Base-by-base conservation (phyloP, 306 rosid genomes). In the Castanea crenata region DNA sequence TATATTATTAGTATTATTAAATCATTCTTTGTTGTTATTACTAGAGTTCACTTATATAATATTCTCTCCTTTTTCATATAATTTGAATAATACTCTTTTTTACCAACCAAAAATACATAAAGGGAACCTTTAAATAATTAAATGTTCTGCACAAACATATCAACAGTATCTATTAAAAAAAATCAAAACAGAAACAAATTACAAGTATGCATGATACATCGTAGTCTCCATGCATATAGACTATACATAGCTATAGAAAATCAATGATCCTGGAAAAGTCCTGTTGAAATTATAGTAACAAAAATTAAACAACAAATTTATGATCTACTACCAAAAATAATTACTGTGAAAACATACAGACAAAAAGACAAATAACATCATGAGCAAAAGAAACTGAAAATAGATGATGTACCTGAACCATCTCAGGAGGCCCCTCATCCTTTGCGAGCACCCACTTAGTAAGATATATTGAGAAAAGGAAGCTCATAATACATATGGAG, bases 401-500 rank as follows among this genome's bases (percentile, higher is more conserved):
- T 59, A 79, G 79, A 80, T 78, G 79, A 80, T 78, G 74, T 90
- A 95, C 99, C 99, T 95, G 88, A 86, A 80, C 94, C 99, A 95
- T 95, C 89, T 95, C 99, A 31, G 89, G 96, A 59, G 99, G 98
- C 29, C 99, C 99, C 91, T 95, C 99, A 77, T 95, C 99, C 83
- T 95, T 95, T 1, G 98, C 87, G 11, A 95, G 99, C 68, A 95
- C 99, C 99, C 99, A 95, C 86, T 90, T 95, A 21, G 88, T 82
- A 75, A 92, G 96, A 83, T 92, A 87, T 71, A 92, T 71, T 0
- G 99, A 75, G 69, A 91, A 85, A 79, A 92, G 87, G 89, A 95
- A 95, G 92, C 98, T 93, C 86, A 91, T 78, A 69, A 95, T 91
- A 82, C 99, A 95, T 81, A 93, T 72, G 35, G 98, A 78, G 85